Base-by-base conservation (phyloP, 2,329 filamentous ascomycete species). In the Tolypocladium paradoxum region DNA sequence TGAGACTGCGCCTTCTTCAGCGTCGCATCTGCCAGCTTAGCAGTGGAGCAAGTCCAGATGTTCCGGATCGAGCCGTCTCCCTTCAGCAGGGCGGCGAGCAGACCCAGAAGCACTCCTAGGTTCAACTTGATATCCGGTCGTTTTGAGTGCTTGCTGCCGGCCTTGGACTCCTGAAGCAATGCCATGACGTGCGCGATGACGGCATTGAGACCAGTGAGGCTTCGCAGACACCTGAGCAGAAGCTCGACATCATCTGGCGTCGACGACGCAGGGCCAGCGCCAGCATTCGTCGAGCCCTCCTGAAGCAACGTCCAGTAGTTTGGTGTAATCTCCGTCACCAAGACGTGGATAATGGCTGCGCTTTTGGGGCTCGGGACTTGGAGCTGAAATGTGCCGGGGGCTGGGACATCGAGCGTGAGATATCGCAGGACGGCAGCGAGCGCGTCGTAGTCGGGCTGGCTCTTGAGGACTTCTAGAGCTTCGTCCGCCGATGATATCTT, bases 181-280 rank as follows among this genome's bases (percentile, higher is more conserved):
- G 78, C 74, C 55, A 81, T 83, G 33, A 95, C 70, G 51, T 85
- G 82, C n/a, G 83, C 76, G 11, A 90, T 66, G 31, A 91, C 65
- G n/a, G 88, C 86, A 56, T 90, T 92, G 34, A 96, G 68, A 0
- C 90, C 91, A 2, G 85, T 77, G 18, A 93, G 74, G 63, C 84
- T 96, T 53, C 77, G 77, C 6, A 99, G 71, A 62, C 84, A 88
- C 55, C 70, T 67, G 1, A 88, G 60, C 18, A 97, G 70, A 2
- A 79, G 67, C 40, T 70, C 66, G 1, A 74, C 60, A 38, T 78
- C 76, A 27, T 60, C 61, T 58, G 66, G 60, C 49, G 54, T 60
- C 22, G 52, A 55, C 3, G 29, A 37, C 33, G 51, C 43, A 2
- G 49, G 11, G 31, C 58, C 49, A 6, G 49, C 36, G 37, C 51